Conservation (phyloP, 2,329 filamentous ascomycete genomes). For the Madurella mycetomatis region DNA sequence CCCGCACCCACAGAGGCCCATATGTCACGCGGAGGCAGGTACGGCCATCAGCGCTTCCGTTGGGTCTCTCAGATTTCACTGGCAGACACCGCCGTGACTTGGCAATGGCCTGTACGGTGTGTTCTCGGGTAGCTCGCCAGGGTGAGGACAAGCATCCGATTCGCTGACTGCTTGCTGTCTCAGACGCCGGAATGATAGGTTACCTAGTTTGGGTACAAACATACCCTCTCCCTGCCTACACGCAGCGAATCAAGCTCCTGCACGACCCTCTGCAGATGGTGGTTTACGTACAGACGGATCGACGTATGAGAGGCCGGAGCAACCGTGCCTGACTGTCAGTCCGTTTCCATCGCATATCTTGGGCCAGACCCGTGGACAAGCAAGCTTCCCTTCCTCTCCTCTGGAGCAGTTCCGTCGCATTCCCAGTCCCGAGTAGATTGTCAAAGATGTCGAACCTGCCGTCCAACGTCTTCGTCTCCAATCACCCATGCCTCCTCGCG, state of each 20-base stretch:
- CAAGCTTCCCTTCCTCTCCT: not conserved
- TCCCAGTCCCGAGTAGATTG: not conserved
- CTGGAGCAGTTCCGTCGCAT: not conserved
- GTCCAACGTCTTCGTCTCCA: slow-evolving; percentile 69
- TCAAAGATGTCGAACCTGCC: slow-evolving; percentile 37
- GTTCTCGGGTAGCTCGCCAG: too few relatives aligned
- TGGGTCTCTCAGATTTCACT: too few relatives aligned
- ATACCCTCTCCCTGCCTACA: slow-evolving; percentile 2
- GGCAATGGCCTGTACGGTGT: too few relatives aligned
- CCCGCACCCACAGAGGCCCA: not conserved
- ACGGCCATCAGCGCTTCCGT: not conserved
- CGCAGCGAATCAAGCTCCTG: slow-evolving; percentile 18
- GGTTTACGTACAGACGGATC: not conserved
- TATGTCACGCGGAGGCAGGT: slow-evolving; percentile 4
- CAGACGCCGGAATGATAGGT: slow-evolving; percentile 1
- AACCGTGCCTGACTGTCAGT: not conserved
- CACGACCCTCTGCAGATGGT: slow-evolving; percentile 12
- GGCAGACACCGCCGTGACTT: too few relatives aligned
- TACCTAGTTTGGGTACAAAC: slow-evolving; percentile 1
- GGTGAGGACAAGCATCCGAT: too few relatives aligned
- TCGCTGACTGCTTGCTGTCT: not conserved
- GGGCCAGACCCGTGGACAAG: not conserved
- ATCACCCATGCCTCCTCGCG: slow-evolving; percentile 77
- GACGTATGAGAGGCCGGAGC: slow-evolving; percentile 3
- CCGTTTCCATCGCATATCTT: not conserved